Evolutionary conservation across 768 basidiomycete genomes (phyloP).

Genomic region (Hebeloma cylindrosporum): DNA sequence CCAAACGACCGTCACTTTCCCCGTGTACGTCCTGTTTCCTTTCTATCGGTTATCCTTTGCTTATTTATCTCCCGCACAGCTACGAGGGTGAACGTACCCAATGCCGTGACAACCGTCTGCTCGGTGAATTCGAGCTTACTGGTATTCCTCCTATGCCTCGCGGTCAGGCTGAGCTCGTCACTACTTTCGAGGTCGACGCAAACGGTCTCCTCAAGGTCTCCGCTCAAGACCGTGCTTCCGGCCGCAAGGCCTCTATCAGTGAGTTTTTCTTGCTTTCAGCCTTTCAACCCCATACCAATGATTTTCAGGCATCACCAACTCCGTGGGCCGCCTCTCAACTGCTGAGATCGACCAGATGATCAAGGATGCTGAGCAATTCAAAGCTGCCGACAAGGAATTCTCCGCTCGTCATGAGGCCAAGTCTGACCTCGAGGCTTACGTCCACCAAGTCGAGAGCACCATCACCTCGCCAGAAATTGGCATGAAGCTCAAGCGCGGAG

Average conservation of each 20-base stretch:
- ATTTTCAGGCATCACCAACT: conserved; percentile 88
- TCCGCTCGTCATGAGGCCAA: conserved; percentile 97
- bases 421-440: conserved; percentile 95
- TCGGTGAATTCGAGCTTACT: conserved; percentile 99
- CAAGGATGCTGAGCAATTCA: conserved; percentile 98
- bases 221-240: conserved; percentile 96
- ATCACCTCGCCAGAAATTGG: conserved; percentile 96
- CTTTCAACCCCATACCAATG: conserved; percentile 12
- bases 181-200: conserved; percentile 99
- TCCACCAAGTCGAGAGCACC: conserved; percentile 95
- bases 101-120: conserved; percentile 98
- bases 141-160: conserved; percentile 99
- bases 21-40: conserved; percentile 67
- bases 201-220: conserved; percentile 99
- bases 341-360: conserved; percentile 99
- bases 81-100: conserved; percentile 99
- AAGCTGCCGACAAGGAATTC: conserved; percentile 97
- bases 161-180: conserved; percentile 98
- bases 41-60: not conserved
- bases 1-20: conserved; percentile 99
- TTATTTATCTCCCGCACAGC: conserved; percentile 31
- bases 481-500: conserved; percentile 98
- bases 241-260: conserved; percentile 98
- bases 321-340: conserved; percentile 95
- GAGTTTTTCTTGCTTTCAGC: conserved; percentile 29